Percentiles rank a stretch among this genome's conserved stretches.
phyloP scores from a whole-genome alignment of 2,329 filamentous ascomycete genomes.

The Pestalotiopsis sp. region DNA sequence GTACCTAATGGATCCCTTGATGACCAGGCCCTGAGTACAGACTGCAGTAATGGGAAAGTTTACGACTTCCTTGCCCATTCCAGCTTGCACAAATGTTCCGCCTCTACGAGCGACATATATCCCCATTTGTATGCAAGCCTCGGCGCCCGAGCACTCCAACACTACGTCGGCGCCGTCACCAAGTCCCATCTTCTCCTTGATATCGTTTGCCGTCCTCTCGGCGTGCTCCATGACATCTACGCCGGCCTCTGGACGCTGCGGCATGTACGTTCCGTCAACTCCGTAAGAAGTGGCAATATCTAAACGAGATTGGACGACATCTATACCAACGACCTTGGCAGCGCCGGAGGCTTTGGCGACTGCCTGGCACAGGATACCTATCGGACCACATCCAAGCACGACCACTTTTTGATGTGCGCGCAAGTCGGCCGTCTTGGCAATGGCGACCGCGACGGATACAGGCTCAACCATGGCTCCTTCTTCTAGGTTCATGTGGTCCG shows the following conservation, averaged over 20 bases:
- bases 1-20: conserved; percentile 48
- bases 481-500: not conserved
- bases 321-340: conserved; percentile 45
- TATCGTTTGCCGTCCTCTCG: conserved; percentile 37
- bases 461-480: conserved; percentile 47
- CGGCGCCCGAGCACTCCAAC: conserved; percentile 51
- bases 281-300: conserved; percentile 45
- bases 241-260: conserved; percentile 30
- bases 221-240: conserved; percentile 37
- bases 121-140: conserved; percentile 54
- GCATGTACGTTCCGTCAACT: conserved; percentile 43
- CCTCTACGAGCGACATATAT: conserved; percentile 54
- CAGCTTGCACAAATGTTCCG: conserved; percentile 58
- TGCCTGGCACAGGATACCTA: conserved; percentile 46
- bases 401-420: conserved; percentile 41
- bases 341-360: conserved; percentile 47
- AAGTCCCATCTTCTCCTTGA: conserved; percentile 39
- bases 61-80: conserved; percentile 59
- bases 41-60: conserved; percentile 45
- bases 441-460: conserved; percentile 49
- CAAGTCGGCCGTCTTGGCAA: conserved; percentile 40
- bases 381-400: conserved; percentile 50
- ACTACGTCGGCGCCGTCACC: conserved; percentile 50
- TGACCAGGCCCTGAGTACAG: conserved; percentile 42
- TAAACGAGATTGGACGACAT: conserved; percentile 41